Evolutionary conservation across 148 eudicot genomes (phyloP).

Genomic region (Vaccinium vitisidaea): DNA sequence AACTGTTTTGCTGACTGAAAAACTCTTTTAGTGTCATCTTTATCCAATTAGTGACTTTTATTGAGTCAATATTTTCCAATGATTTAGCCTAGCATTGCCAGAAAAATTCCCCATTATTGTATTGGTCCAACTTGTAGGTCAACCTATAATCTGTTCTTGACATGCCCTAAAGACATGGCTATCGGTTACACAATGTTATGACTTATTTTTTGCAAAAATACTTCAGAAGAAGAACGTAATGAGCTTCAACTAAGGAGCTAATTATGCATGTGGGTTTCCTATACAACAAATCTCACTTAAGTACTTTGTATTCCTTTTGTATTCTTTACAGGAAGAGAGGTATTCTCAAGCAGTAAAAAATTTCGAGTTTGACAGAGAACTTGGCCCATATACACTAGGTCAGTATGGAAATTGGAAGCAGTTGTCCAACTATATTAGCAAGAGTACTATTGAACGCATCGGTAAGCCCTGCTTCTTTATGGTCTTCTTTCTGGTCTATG

Average conservation of each 20-base stretch:
- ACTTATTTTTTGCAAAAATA: not conserved
- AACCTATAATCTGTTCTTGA: not conserved
- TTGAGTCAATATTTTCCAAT: not conserved
- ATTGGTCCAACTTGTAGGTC: not conserved
- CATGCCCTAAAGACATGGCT: not conserved
- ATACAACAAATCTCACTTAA: not conserved
- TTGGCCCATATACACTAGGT: slow-evolving; percentile 76
- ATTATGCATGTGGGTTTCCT: not conserved
- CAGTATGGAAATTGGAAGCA: slow-evolving; percentile 80
- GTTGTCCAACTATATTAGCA: slow-evolving; percentile 70
- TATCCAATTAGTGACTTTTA: not conserved
- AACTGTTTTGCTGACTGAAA: not conserved
- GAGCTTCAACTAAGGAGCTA: not conserved
- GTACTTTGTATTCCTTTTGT: not conserved
- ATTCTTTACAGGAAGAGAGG: slow-evolving; percentile 66
- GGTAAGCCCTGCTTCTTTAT: slow-evolving; percentile 43
- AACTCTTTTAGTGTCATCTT: not conserved
- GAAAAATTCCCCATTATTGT: not conserved
- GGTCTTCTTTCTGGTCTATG: not conserved
- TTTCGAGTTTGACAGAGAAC: slow-evolving; percentile 85
- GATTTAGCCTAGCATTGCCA: not conserved
- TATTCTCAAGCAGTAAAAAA: slow-evolving; percentile 73
- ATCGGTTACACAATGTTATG: not conserved
- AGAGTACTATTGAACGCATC: slow-evolving; percentile 63
- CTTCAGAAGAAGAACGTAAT: not conserved